Conservation (phyloP, 1,284 basidiomycete species). For the Ceratobasidium sp. region DNA sequence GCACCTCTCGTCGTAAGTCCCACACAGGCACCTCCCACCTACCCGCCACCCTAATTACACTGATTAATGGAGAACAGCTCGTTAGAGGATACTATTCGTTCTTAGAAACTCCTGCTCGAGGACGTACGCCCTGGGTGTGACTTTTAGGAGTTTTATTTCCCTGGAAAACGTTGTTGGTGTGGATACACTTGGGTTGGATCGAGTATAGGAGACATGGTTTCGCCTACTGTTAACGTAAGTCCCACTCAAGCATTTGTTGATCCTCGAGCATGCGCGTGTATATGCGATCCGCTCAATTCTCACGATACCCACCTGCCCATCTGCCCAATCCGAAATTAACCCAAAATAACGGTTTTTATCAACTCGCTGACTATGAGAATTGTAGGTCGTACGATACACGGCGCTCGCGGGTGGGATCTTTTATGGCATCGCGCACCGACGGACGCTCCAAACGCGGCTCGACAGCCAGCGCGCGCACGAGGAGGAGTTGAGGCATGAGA, state of each 20-base stretch:
- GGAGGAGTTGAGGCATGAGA: constrained; percentile 76
- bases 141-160: too few species aligned
- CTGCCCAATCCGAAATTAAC: not conserved
- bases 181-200: too few species aligned
- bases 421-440: constrained; percentile 93
- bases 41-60: not conserved
- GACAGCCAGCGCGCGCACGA: constrained; percentile 76
- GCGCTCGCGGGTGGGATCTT: constrained; percentile 88
- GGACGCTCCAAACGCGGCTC: constrained; percentile 86
- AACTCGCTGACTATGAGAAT: too few species aligned
- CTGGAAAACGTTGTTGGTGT: too few species aligned
- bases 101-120: not conserved
- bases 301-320: not conserved
- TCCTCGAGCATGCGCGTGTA: not conserved
- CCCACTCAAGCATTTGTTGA: not conserved
- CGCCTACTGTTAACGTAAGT: constrained; percentile 35
- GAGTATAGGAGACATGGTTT: constrained; percentile 27
- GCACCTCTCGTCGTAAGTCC: constrained; percentile 23
- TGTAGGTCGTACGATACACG: constrained; percentile 95
- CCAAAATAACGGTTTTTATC: too few species aligned
- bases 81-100: not conserved
- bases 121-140: too few species aligned
- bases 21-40: not conserved
- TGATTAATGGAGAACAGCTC: not conserved
- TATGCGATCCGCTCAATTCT: not conserved